phyloP scores from a whole-genome alignment of 768 basidiomycete species.

The Hygrocybe punicea region DNA sequence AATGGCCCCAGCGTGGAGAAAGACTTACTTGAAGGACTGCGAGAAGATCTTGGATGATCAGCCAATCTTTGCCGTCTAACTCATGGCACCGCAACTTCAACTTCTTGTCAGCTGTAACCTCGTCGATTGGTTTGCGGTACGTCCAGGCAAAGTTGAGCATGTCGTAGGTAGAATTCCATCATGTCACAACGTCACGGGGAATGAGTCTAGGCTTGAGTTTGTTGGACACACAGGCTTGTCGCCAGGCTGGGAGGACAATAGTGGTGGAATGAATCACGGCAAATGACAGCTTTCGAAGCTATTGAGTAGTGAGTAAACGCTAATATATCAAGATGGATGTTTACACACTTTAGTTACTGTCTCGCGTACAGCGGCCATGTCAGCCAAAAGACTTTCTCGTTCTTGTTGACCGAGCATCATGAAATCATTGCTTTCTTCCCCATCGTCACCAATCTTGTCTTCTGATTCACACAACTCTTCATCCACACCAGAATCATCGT shows the following conservation, averaged over 20 bases:
- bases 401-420: slow-evolving; percentile 1
- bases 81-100: slow-evolving; percentile 14
- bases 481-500: slow-evolving; percentile 6
- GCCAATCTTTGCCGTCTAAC: slow-evolving; percentile 23
- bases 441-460: neutral
- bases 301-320: slow-evolving; percentile 1
- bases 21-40: slow-evolving; percentile 21
- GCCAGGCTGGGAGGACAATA: slow-evolving; percentile 30
- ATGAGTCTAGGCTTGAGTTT: slow-evolving; percentile 13
- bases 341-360: slow-evolving; percentile 8
- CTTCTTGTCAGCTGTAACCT: slow-evolving; percentile 14
- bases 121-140: slow-evolving; percentile 25
- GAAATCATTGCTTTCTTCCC: slow-evolving; percentile 3
- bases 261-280: slow-evolving; percentile 29
- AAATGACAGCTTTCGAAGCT: slow-evolving; percentile 21
- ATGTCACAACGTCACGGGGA: too few relatives aligned
- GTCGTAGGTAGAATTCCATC: too few relatives aligned
- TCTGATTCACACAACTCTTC: neutral
- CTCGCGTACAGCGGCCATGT: neutral
- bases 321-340: neutral
- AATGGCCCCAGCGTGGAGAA: neutral
- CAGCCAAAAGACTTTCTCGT: neutral
- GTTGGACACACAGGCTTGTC: slow-evolving; percentile 4
- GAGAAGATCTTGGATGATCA: slow-evolving; percentile 20
- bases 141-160: slow-evolving; percentile 28